phyloP scores from a whole-genome alignment of 352 stramenopile genomes.

The Pythium diclinum region DNA sequence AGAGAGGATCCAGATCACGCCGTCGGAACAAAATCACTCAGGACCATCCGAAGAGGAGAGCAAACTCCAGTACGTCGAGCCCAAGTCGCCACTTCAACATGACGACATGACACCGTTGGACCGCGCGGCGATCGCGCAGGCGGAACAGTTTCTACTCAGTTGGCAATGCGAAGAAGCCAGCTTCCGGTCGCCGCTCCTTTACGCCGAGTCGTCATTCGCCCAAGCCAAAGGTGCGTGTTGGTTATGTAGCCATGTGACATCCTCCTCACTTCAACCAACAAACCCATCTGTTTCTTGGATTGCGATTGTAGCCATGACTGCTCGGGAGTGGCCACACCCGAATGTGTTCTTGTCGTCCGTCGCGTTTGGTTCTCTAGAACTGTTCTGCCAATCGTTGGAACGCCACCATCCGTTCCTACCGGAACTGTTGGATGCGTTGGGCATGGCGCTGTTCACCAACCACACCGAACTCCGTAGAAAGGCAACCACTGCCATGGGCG shows the following conservation, averaged over 20 bases:
- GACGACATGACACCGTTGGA: neutral
- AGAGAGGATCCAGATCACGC: neutral
- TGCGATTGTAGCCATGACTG: constrained; percentile 2
- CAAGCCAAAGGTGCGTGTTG: constrained; percentile 45
- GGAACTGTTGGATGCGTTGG: constrained; percentile 10
- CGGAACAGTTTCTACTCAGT: constrained; percentile 53
- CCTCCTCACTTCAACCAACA: constrained; percentile 8
- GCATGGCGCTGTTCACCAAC: constrained; percentile 16
- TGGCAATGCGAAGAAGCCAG: constrained; percentile 44
- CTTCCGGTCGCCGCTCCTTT: constrained; percentile 60
- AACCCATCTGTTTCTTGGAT: constrained; percentile 9
- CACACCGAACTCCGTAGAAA: constrained; percentile 9
- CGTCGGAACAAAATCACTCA: neutral
- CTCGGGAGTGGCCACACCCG: constrained; percentile 37
- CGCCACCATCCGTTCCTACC: constrained; percentile 49
- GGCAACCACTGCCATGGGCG: constrained; percentile 1
- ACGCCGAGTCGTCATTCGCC: constrained; percentile 57
- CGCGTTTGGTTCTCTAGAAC: constrained; percentile 45
- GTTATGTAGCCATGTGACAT: neutral
- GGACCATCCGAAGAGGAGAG: neutral
- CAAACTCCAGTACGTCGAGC: neutral
- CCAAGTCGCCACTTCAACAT: neutral
- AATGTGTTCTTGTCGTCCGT: constrained; percentile 56
- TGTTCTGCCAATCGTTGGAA: constrained; percentile 41
- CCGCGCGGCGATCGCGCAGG: constrained; percentile 12